Base-by-base conservation (phyloP, 768 basidiomycete genomes). In the Gloeopeniophorella convolvens region DNA sequence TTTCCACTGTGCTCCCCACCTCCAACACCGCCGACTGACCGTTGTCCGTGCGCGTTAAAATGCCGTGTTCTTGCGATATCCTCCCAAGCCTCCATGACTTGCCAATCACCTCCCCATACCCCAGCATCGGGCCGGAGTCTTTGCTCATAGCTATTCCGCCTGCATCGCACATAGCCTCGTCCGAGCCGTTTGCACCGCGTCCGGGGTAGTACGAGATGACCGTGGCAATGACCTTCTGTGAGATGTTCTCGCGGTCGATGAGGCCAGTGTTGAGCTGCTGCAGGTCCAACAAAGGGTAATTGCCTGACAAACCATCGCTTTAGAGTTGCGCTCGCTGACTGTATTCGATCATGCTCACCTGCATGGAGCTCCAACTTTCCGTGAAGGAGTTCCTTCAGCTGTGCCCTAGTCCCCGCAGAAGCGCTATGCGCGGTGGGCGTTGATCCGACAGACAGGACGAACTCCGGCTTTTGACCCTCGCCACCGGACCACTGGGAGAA, bases 141-240 rank as follows among this genome's bases (percentile, higher is more conserved):
- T 90, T 91, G 64, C 86, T 89, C 70, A 94, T 85, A 3, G 88
- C 89, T 53, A 91, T 79, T 2, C 79, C 87, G 5, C 89, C 91
- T 7, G 84, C 85, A 65, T 95, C 89, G 48, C 81, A 81, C 70
- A 91, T 68, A 3, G 85, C 86, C 63, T 90, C 86, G 60, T 88
- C 85, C 41, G 68, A 63, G 2, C 80, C 83, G 32, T 72, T 68
- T 20, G 62, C 71, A 8, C 80, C 80, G 51, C 89, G 73, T 11
- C 77, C 79, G 1, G 85, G 80, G 63, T 93, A 92, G 55, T 80
- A 77, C n/a, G 89, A 90, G 39, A 89, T 72, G 4, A 92, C 83
- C 0, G 80, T 85, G 1, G 84, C 75, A 33, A 83, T 70, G 2
- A 91, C 84, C 15, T 72, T 72, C 54, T 87, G 80, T 12, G 89